phyloP scores from a whole-genome alignment of 768 basidiomycete species.

The Russula compacta region DNA sequence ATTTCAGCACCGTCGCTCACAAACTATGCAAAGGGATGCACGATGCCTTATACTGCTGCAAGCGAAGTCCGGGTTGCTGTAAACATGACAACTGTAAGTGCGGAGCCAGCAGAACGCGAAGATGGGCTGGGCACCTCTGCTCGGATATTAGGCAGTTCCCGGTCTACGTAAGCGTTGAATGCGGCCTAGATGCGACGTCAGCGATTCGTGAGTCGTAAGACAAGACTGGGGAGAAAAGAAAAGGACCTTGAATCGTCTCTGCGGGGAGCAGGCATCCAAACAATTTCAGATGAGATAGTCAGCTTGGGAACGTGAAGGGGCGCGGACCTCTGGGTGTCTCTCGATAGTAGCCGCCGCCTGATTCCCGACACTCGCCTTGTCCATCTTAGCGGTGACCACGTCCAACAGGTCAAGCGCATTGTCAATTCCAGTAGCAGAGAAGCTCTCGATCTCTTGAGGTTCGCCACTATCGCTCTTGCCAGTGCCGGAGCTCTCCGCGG shows the following conservation, averaged over 20 bases:
- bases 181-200: conserved; percentile 43
- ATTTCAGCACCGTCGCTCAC: background rate
- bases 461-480: conserved; percentile 25
- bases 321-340: conserved; percentile 82
- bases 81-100: conserved; percentile 1
- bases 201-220: background rate
- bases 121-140: conserved; percentile 47
- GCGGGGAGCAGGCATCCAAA: conserved; percentile 15
- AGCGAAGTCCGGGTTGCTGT: conserved; percentile 80
- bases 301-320: background rate
- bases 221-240: background rate
- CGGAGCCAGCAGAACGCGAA: background rate
- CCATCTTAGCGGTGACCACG: conserved; percentile 84
- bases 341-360: conserved; percentile 83
- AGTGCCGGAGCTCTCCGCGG: conserved; percentile 25
- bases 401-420: conserved; percentile 84
- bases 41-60: conserved; percentile 82
- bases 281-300: background rate
- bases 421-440: conserved; percentile 80
- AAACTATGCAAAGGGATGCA: conserved; percentile 2
- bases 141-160: conserved; percentile 70
- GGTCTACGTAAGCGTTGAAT: conserved; percentile 85
- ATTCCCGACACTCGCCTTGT: conserved; percentile 83
- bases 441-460: conserved; percentile 50
- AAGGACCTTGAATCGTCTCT: conserved; percentile 83